Percentiles rank a stretch among this genome's conserved stretches.
Evolutionary conservation across 257 asterid species (phyloP).

Genomic region (Solanum sejunctum): DNA sequence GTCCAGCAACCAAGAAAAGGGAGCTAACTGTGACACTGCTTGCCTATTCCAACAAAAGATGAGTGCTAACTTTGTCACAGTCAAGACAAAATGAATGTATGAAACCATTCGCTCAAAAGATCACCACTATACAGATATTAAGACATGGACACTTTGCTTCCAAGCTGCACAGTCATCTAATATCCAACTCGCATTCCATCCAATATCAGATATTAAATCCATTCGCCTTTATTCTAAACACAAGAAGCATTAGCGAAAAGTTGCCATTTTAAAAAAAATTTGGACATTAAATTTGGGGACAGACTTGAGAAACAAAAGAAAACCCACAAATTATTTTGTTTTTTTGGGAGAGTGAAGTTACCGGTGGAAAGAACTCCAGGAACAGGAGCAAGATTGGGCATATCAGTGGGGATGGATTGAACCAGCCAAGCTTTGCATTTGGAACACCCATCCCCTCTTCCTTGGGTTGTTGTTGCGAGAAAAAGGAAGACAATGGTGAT

Average conservation of each 20-base stretch:
- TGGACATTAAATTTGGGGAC: background rate
- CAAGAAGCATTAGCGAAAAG: background rate
- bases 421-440: constrained; percentile 83
- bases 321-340: too few species aligned
- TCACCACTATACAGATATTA: background rate
- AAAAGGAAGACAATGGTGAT: background rate
- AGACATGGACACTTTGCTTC: background rate
- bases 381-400: constrained; percentile 55
- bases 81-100: background rate
- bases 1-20: background rate
- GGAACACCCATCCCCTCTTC: background rate
- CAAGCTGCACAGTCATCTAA: background rate
- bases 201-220: background rate
- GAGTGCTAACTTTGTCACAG: background rate
- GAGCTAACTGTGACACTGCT: background rate
- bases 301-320: too few species aligned
- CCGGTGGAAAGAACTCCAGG: constrained; percentile 74
- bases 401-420: constrained; percentile 75
- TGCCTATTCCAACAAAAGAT: background rate
- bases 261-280: background rate
- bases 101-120: background rate
- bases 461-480: background rate
- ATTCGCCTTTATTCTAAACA: background rate
- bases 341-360: constrained; percentile 1
- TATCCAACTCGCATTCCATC: background rate